Evolutionary conservation across 2,329 filamentous ascomycete genomes (phyloP).

Genomic region (Atkinsonella hypoxylon): DNA sequence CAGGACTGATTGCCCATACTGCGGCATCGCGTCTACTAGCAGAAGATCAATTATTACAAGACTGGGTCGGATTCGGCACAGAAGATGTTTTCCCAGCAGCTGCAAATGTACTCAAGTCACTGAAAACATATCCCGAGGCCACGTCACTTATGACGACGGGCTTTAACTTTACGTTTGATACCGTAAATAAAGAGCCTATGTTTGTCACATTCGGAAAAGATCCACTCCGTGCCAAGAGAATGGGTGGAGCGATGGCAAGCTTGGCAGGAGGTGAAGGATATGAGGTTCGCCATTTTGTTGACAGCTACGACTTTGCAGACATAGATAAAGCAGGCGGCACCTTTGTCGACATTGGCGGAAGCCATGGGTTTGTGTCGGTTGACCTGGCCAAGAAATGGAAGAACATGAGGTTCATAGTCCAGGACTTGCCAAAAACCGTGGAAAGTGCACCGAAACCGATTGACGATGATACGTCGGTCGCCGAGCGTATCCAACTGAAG

Average conservation of each 20-base stretch:
- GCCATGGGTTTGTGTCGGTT: constrained; percentile 44
- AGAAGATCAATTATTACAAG: constrained; percentile 33
- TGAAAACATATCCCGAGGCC: constrained; percentile 33
- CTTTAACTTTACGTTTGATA: constrained; percentile 39
- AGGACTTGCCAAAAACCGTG: constrained; percentile 39
- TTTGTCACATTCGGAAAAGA: constrained; percentile 40
- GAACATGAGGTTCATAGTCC: constrained; percentile 41
- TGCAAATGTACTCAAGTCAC: constrained; percentile 31
- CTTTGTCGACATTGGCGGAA: constrained; percentile 48
- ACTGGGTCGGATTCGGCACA: constrained; percentile 43
- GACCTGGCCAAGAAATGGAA: constrained; percentile 38
- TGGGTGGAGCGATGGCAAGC: constrained; percentile 43
- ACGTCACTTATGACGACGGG: constrained; percentile 35
- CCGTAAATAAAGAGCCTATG: constrained; percentile 39
- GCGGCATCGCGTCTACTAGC: constrained; percentile 39
- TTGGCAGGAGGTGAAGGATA: constrained; percentile 45
- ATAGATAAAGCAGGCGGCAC: constrained; percentile 32
- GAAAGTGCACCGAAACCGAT: constrained; percentile 32
- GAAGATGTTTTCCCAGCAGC: constrained; percentile 42
- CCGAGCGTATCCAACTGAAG: constrained; percentile 28
- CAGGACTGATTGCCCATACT: constrained; percentile 41
- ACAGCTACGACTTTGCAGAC: constrained; percentile 40
- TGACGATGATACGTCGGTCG: constrained; percentile 25
- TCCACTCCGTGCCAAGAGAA: constrained; percentile 33
- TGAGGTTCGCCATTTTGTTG: constrained; percentile 38